Percentiles rank a stretch among this genome's conserved stretches.
phyloP scores from a whole-genome alignment of 495 filamentous ascomycete genomes.

The Aspergillus steynii region DNA sequence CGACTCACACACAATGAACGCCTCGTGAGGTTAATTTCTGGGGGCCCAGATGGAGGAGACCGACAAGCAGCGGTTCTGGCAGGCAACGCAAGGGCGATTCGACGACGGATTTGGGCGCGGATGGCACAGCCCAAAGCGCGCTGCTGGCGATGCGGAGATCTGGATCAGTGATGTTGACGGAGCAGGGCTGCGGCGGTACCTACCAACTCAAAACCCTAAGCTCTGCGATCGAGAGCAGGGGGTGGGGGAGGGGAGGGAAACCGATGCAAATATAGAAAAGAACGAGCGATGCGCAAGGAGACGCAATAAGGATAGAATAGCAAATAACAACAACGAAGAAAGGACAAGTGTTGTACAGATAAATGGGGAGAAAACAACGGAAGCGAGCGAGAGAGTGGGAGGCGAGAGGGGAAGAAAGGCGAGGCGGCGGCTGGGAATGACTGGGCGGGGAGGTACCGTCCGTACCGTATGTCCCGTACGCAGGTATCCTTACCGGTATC shows the following conservation, averaged over 20 bases:
- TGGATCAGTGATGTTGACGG: conserved; percentile 19
- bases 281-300: conserved; percentile 20
- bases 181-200: conserved; percentile 16
- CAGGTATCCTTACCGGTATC: too few species aligned
- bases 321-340: conserved; percentile 22
- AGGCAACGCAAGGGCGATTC: conserved; percentile 19
- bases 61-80: conserved; percentile 5
- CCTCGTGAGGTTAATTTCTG: conserved; percentile 36
- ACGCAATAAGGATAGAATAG: conserved; percentile 11
- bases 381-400: conserved; percentile 31
- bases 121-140: conserved; percentile 15
- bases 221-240: conserved; percentile 19
- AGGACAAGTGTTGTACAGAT: conserved; percentile 43
- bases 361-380: conserved; percentile 27
- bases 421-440: conserved; percentile 29
- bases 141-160: conserved; percentile 31
- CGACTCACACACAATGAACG: conserved; percentile 46
- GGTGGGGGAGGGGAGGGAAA: neutral
- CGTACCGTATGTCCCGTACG: too few species aligned
- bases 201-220: conserved; percentile 16
- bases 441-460: conserved; percentile 14
- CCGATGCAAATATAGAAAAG: conserved; percentile 11
- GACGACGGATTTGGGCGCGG: conserved; percentile 26
- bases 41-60: conserved; percentile 17
- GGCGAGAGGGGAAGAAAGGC: conserved; percentile 27